A percentile compares a stretch with the other conserved stretches of the same genome.
These are phyloP conservation scores for Sclerotiophoma versabilis DNA, from an alignment of 2,329 filamentous ascomycete genomes.

Conservation along the genomic window DNA sequence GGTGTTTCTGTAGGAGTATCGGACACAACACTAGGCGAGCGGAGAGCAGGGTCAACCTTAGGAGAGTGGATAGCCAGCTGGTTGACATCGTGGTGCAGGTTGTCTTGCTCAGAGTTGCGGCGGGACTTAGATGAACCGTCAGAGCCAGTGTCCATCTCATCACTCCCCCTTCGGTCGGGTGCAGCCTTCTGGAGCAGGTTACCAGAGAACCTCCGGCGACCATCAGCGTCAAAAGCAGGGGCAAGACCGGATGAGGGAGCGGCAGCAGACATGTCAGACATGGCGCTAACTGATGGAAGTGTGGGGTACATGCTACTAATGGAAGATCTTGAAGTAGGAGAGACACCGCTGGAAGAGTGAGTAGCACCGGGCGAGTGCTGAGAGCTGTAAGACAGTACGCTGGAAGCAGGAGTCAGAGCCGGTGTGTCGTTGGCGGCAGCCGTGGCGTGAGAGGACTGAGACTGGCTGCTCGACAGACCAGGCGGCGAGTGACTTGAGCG, in stretches of 20 bases:
- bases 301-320: constrained; percentile 75
- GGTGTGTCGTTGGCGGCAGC: constrained; percentile 67
- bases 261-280: constrained; percentile 67
- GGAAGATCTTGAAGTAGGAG: constrained; percentile 65
- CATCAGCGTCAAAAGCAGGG: constrained; percentile 65
- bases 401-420: constrained; percentile 77
- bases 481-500: constrained; percentile 67
- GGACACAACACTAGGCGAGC: constrained; percentile 49
- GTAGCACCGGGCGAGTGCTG: constrained; percentile 80
- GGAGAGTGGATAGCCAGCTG: constrained; percentile 50
- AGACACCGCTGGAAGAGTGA: constrained; percentile 67
- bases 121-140: constrained; percentile 43
- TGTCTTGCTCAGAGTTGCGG: constrained; percentile 45
- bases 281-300: constrained; percentile 73
- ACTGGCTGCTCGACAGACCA: constrained; percentile 43
- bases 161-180: constrained; percentile 41
- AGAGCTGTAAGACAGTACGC: constrained; percentile 77
- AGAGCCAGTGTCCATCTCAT: constrained; percentile 53
- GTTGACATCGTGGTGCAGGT: constrained; percentile 48
- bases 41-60: constrained; percentile 50
- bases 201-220: constrained; percentile 67
- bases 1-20: constrained; percentile 45
- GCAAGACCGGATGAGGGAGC: constrained; percentile 74
- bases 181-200: constrained; percentile 63
- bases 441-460: constrained; percentile 61